A percentile compares a stretch with the other conserved stretches of the same genome.
Evolutionary conservation across 2,329 filamentous ascomycete species (phyloP).

Genomic region (Penicillium corylophilum): DNA sequence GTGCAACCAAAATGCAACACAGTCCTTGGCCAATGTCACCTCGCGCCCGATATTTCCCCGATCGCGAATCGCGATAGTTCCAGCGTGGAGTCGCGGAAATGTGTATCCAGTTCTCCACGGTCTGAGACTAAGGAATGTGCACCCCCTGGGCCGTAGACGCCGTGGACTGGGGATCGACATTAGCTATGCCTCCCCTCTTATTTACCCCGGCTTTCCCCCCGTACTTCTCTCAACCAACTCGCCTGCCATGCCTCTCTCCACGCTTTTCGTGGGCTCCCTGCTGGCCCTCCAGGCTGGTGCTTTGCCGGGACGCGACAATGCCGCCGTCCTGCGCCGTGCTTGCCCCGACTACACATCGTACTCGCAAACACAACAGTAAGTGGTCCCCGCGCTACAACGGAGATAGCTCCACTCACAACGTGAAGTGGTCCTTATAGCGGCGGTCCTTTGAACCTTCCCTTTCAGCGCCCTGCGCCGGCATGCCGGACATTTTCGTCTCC

Average conservation of each 20-base stretch:
- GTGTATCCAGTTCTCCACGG: background rate
- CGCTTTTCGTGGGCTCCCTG: conserved; percentile 12
- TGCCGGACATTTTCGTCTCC: conserved; percentile 90
- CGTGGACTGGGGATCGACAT: conserved; percentile 15
- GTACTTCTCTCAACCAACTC: background rate
- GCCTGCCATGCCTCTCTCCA: conserved; percentile 13
- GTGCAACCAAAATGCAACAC: conserved; percentile 8
- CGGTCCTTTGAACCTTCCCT: conserved; percentile 77
- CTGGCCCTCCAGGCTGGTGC: conserved; percentile 17
- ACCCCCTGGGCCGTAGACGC: conserved; percentile 17
- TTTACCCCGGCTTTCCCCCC: conserved; percentile 10
- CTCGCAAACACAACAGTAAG: conserved; percentile 60
- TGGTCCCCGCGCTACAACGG: conserved; percentile 6
- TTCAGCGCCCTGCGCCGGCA: conserved; percentile 73
- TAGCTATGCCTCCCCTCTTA: conserved; percentile 16
- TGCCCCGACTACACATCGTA: conserved; percentile 68
- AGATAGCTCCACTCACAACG: conserved; percentile 5
- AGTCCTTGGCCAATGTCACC: conserved; percentile 18
- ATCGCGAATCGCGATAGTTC: background rate
- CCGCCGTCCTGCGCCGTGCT: conserved; percentile 40
- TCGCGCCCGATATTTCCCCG: conserved; percentile 13
- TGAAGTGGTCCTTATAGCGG: conserved; percentile 72
- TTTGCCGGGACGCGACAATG: conserved; percentile 23
- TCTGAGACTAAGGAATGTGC: conserved; percentile 17
- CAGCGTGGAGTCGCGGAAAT: background rate